Conservation (phyloP, 257 asterid genomes). For the Jacaranda copaia region DNA sequence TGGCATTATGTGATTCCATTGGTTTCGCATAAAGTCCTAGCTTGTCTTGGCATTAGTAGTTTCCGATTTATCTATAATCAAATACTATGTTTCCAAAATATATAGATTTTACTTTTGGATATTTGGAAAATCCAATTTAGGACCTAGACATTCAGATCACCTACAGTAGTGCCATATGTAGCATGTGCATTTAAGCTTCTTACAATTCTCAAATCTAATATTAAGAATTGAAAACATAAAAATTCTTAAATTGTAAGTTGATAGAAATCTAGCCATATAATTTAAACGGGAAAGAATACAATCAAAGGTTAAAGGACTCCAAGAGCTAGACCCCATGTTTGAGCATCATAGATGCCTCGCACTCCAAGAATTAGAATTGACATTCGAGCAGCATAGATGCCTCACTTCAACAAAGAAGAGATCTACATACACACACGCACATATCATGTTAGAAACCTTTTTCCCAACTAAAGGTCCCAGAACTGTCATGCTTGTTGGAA, state of each 20-base stretch:
- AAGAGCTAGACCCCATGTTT: not conserved
- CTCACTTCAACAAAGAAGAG: conserved; percentile 14
- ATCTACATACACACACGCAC: not conserved
- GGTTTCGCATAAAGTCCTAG: too few relatives aligned
- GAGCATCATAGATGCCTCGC: conserved; percentile 20
- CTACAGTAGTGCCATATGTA: not conserved
- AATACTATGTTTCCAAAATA: not conserved
- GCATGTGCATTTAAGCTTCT: not conserved
- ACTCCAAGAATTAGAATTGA: not conserved
- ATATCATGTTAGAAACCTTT: not conserved
- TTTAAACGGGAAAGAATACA: not conserved
- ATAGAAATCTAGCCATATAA: not conserved
- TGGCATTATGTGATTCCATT: too few relatives aligned
- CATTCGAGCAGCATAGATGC: conserved; percentile 4
- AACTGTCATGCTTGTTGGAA: not conserved
- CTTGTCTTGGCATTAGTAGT: too few relatives aligned
- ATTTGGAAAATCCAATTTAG: not conserved
- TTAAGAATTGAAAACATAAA: not conserved
- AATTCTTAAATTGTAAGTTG: not conserved
- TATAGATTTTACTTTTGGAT: not conserved
- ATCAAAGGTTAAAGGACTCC: conserved; percentile 1
- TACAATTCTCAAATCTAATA: not conserved
- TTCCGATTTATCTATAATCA: not conserved
- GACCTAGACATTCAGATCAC: not conserved
- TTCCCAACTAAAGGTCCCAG: not conserved